A percentile compares a stretch with the other conserved stretches of the same genome.
phyloP scores from a whole-genome alignment of 805 yeast genomes.

The Candida ponderosae region DNA sequence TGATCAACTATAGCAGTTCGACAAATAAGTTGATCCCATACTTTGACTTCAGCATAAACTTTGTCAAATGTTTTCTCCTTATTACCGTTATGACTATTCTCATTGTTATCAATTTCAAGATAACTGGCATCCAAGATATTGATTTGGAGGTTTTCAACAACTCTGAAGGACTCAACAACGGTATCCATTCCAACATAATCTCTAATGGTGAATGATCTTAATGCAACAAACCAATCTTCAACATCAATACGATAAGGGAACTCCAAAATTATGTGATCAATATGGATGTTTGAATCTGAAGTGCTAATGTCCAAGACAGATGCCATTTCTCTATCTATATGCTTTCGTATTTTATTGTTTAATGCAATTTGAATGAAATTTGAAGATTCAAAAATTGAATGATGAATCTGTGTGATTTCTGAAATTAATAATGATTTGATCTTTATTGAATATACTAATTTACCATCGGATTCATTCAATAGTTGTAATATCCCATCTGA shows the following conservation, averaged over 20 bases:
- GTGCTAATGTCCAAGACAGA: neutral
- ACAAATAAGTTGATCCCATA: conserved; percentile 74
- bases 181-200: conserved; percentile 33
- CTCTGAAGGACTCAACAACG: conserved; percentile 34
- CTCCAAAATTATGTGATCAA: conserved; percentile 32
- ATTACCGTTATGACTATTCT: too few species aligned
- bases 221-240: conserved; percentile 71
- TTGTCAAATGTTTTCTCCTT: too few species aligned
- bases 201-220: conserved; percentile 53
- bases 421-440: conserved; percentile 42
- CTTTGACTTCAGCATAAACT: conserved; percentile 60
- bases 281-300: neutral
- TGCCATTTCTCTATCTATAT: conserved; percentile 4
- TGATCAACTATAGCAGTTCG: conserved; percentile 57
- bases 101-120: conserved; percentile 13
- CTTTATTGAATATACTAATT: conserved; percentile 50
- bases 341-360: conserved; percentile 42
- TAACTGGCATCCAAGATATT: conserved; percentile 63
- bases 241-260: conserved; percentile 63
- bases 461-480: conserved; percentile 56
- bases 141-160: conserved; percentile 44
- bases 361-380: conserved; percentile 53
- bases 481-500: conserved; percentile 57
- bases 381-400: conserved; percentile 52
- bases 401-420: conserved; percentile 59